Conservation (phyloP, 108 stramenopile species). For the Nitzschia sp. region DNA sequence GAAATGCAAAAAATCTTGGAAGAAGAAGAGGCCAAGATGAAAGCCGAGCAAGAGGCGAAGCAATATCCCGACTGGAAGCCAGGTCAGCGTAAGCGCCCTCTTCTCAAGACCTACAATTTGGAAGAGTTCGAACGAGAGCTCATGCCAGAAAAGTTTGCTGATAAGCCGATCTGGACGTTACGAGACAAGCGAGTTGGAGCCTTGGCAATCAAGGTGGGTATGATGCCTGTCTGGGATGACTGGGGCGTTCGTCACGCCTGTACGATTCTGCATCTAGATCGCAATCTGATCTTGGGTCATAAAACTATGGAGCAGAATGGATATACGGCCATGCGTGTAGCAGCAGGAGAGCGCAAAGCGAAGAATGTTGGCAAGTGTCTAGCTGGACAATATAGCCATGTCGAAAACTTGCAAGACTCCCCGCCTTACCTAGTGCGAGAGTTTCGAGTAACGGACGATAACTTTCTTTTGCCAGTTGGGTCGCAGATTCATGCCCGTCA, state of each 20-base stretch:
- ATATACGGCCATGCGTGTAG: conserved; percentile 88
- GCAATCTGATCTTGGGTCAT: conserved; percentile 88
- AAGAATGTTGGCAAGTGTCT: conserved; percentile 85
- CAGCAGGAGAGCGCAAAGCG: conserved; percentile 91
- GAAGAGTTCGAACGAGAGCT: conserved; percentile 77
- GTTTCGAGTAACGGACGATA: conserved; percentile 75
- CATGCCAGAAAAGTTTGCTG: conserved; percentile 38
- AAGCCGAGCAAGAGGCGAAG: conserved; percentile 45
- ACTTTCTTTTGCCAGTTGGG: conserved; percentile 77
- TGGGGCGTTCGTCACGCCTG: conserved; percentile 95
- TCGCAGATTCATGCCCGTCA: conserved; percentile 90
- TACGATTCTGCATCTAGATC: conserved; percentile 92
- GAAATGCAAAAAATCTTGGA: conserved; percentile 69
- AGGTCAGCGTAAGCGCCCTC: conserved; percentile 82
- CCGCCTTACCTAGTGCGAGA: conserved; percentile 83
- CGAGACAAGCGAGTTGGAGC: conserved; percentile 87
- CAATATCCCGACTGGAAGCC: conserved; percentile 78
- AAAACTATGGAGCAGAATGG: conserved; percentile 88
- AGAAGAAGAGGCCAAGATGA: conserved; percentile 53
- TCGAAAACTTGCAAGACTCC: conserved; percentile 47
- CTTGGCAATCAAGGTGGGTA: conserved; percentile 95
- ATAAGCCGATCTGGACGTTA: conserved; percentile 64
- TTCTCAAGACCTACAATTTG: conserved; percentile 54
- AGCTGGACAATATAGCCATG: conserved; percentile 64
- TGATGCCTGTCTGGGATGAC: conserved; percentile 95